Percentiles rank a stretch among this genome's conserved stretches.
These are phyloP conservation scores for Triticum dicoccoides DNA, from an alignment of 176 grass and related monocot species.

Conservation along the genomic window DNA sequence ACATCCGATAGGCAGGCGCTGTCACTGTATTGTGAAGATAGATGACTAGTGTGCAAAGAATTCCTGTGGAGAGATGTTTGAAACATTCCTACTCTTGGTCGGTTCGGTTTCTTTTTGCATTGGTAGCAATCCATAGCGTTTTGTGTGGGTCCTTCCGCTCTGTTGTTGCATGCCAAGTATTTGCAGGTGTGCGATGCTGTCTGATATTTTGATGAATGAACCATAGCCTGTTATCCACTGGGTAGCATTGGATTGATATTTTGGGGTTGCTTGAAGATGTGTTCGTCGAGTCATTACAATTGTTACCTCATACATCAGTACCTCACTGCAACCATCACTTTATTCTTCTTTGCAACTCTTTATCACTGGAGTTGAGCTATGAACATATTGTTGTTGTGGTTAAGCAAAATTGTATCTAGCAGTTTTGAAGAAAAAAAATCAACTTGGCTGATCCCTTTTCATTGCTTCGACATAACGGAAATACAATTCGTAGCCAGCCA, in stretches of 20 bases:
- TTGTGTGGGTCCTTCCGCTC: neutral
- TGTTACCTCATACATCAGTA: neutral
- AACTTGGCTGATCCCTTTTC: no score
- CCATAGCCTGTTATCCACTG: no score
- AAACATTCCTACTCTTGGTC: neutral
- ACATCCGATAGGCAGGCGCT: slow-evolving; percentile 42
- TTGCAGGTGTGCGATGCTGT: slow-evolving; percentile 33
- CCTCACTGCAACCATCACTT: neutral
- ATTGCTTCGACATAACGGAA: no score
- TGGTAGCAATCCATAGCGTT: neutral
- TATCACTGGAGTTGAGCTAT: neutral
- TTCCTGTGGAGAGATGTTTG: neutral
- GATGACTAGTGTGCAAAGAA: neutral
- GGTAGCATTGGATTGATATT: no score
- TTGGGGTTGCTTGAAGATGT: neutral
- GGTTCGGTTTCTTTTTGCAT: neutral
- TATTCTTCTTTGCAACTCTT: neutral
- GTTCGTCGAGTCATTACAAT: neutral
- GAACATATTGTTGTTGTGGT: no score
- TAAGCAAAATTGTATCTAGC: no score
- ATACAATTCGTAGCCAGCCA: no score
- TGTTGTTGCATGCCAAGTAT: neutral
- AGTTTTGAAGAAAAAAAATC: no score
- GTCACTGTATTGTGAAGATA: neutral
- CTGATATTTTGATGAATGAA: neutral